A percentile compares a stretch with the other conserved stretches of the same genome.
These are phyloP conservation scores for Monocercomonoides exilis DNA, from an alignment of 78 protist genomes.

Conservation along the genomic window DNA sequence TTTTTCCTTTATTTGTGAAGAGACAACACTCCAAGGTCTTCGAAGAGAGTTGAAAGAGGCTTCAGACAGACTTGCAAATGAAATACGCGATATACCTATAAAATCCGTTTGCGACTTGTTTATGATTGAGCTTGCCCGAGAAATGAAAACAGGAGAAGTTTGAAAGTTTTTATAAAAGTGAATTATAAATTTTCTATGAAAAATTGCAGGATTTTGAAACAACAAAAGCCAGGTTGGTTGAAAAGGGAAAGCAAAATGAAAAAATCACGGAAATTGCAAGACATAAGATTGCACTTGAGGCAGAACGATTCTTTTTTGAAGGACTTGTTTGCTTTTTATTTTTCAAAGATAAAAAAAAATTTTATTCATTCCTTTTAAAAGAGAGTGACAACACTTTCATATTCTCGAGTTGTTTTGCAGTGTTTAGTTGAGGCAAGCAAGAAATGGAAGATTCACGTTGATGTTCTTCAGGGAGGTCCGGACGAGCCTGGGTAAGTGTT, in stretches of 20 bases:
- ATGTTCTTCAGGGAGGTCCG: constrained; percentile 63
- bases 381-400: constrained; percentile 54
- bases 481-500: too few relatives aligned
- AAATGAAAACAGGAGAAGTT: constrained; percentile 31
- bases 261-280: constrained; percentile 29
- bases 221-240: constrained; percentile 42
- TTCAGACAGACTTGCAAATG: constrained; percentile 16
- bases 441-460: constrained; percentile 49
- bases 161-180: not conserved
- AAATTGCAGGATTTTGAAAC: constrained; percentile 40
- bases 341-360: not conserved
- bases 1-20: too few relatives aligned
- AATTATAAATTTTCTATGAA: not conserved
- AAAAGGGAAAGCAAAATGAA: constrained; percentile 49
- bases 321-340: constrained; percentile 20
- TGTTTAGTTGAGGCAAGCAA: constrained; percentile 38
- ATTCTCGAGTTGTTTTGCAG: constrained; percentile 59
- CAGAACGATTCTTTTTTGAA: constrained; percentile 58
- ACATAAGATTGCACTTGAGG: constrained; percentile 45
- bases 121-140: constrained; percentile 51
- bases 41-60: constrained; percentile 46
- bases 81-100: constrained; percentile 37
- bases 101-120: constrained; percentile 60
- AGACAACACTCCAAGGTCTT: too few relatives aligned
- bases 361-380: not conserved